phyloP scores from a whole-genome alignment of 108 stramenopile species.

The Pseudonitzschia multiseries region DNA sequence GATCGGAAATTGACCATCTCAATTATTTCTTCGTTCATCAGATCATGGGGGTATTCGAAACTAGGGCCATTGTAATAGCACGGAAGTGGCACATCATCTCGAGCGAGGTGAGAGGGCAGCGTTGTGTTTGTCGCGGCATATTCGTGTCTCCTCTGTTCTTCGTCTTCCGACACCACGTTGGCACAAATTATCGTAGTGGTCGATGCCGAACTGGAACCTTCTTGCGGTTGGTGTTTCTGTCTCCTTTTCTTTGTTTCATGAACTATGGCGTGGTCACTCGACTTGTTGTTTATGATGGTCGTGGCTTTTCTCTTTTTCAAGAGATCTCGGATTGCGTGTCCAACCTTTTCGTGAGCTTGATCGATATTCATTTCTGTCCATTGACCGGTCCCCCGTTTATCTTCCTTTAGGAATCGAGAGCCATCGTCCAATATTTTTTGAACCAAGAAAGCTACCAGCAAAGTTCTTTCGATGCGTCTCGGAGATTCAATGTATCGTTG shows the following conservation, averaged over 20 bases:
- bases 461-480: conserved; percentile 18
- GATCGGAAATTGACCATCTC: neutral
- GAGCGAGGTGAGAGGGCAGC: neutral
- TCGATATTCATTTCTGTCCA: conserved; percentile 30
- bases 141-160: too few species aligned
- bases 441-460: conserved; percentile 32
- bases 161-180: too few species aligned
- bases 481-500: conserved; percentile 23
- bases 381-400: conserved; percentile 2
- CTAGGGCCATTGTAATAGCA: neutral
- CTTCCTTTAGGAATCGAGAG: conserved; percentile 30
- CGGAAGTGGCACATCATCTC: neutral
- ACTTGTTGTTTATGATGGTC: neutral
- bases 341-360: conserved; percentile 34
- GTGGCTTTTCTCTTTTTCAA: neutral
- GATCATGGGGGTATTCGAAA: neutral
- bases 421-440: conserved; percentile 18
- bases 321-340: conserved; percentile 42
- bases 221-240: too few species aligned
- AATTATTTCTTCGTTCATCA: neutral
- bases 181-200: too few species aligned
- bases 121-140: neutral
- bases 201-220: too few species aligned
- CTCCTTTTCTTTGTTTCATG: too few species aligned
- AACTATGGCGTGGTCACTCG: neutral